These are phyloP conservation scores for Didymosphaeria variabile DNA, from an alignment of 2,329 filamentous ascomycete species.

Conservation along the genomic window DNA sequence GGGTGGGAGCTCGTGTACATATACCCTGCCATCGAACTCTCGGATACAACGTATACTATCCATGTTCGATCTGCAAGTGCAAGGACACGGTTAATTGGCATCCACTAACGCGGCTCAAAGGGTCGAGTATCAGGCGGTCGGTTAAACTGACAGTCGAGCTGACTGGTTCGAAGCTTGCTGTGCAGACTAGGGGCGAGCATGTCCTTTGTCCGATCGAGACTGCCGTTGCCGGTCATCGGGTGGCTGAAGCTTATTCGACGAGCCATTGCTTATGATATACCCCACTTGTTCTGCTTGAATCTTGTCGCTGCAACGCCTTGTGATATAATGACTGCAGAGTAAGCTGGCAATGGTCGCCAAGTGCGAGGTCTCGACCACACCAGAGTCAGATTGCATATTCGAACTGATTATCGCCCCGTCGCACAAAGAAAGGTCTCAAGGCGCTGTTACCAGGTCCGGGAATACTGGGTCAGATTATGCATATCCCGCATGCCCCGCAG, in stretches of 20 bases:
- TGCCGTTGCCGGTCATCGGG: conserved; percentile 8
- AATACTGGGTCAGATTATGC: not conserved
- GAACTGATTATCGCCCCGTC: not conserved
- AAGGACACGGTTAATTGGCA: conserved; percentile 19
- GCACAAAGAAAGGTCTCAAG: not conserved
- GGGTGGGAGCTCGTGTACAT: conserved; percentile 17
- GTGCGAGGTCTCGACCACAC: not conserved
- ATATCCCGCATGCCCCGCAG: conserved; percentile 2
- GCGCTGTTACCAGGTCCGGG: not conserved
- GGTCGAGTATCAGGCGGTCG: conserved; percentile 13
- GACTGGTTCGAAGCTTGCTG: conserved; percentile 20
- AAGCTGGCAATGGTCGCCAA: not conserved
- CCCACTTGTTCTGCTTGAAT: not conserved
- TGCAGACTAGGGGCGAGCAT: conserved; percentile 8
- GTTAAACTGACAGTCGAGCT: conserved; percentile 30
- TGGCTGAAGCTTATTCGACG: conserved; percentile 5
- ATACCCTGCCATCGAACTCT: conserved; percentile 18
- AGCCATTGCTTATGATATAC: not conserved
- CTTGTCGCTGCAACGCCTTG: not conserved
- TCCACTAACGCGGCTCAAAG: conserved; percentile 19
- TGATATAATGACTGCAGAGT: not conserved
- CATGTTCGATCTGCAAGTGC: conserved; percentile 14
- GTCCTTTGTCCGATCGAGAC: conserved; percentile 10
- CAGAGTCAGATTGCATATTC: not conserved
- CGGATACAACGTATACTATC: conserved; percentile 9